Conservation (phyloP, 2,329 filamentous ascomycete species). For the Raffaelea albimanens region DNA sequence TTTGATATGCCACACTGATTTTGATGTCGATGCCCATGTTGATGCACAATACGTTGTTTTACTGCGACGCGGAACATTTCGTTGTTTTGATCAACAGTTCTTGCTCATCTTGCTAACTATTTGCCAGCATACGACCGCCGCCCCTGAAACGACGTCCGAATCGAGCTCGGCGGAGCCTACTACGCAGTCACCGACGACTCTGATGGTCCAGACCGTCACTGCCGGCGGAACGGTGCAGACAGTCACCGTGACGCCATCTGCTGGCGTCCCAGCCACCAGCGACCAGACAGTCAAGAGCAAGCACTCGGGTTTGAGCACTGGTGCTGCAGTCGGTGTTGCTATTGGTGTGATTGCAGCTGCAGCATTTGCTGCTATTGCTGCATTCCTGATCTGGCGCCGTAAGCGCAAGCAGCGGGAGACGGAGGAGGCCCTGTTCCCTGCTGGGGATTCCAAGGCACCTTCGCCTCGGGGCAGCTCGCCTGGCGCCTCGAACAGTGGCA, state of each 20-base stretch:
- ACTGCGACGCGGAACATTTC: neutral
- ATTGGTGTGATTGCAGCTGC: slow-evolving; percentile 32
- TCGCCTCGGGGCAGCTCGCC: slow-evolving; percentile 42
- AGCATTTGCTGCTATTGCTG: slow-evolving; percentile 23
- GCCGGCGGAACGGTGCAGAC: slow-evolving; percentile 43
- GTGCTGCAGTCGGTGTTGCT: slow-evolving; percentile 42
- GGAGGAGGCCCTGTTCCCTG: slow-evolving; percentile 31
- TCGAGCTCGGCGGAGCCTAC: neutral
- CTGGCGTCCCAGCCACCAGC: neutral
- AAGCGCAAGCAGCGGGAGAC: slow-evolving; percentile 32
- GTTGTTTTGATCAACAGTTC: neutral
- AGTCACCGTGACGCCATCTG: slow-evolving; percentile 39
- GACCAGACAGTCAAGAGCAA: slow-evolving; percentile 9
- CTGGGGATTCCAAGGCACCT: slow-evolving; percentile 18
- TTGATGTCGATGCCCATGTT: neutral
- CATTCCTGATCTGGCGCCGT: slow-evolving; percentile 26
- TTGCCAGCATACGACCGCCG: neutral
- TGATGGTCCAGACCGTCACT: slow-evolving; percentile 42
- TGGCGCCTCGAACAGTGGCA: slow-evolving; percentile 34
- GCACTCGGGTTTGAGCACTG: slow-evolving; percentile 28
- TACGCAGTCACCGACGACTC: slow-evolving; percentile 15
- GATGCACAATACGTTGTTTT: no score
- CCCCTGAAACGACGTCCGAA: no score
- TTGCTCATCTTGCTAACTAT: neutral
- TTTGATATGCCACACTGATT: neutral